Conservation (phyloP, 176 grass and related monocot genomes). For the Triticum turgidum region DNA sequence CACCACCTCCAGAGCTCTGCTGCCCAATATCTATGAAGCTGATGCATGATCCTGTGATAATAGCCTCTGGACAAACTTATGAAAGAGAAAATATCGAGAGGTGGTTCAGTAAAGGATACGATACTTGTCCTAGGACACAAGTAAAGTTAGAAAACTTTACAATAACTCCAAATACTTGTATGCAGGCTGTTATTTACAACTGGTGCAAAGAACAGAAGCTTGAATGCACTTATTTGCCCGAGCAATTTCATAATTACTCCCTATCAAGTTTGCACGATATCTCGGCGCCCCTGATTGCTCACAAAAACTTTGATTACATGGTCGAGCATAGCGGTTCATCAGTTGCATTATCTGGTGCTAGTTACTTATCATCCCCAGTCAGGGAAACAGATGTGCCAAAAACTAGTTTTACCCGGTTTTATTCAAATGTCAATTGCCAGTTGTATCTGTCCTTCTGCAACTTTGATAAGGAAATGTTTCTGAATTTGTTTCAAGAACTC, state of each 20-base stretch:
- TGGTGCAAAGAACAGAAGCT: conserved; percentile 59
- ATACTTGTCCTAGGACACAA: conserved; percentile 80
- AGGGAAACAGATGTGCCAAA: conserved; percentile 49
- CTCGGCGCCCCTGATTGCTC: conserved; percentile 65
- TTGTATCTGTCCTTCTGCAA: conserved; percentile 67
- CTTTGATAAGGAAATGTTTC: conserved; percentile 76
- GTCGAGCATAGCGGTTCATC: conserved; percentile 58
- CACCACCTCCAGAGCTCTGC: conserved; percentile 65
- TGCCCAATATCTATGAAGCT: conserved; percentile 84
- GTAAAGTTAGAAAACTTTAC: conserved; percentile 70
- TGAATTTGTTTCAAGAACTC: conserved; percentile 59
- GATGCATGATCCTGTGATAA: conserved; percentile 92
- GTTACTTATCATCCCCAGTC: conserved; percentile 47
- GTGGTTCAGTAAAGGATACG: conserved; percentile 79
- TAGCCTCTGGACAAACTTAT: conserved; percentile 86
- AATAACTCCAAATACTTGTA: conserved; percentile 74
- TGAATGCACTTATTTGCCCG: conserved; percentile 43
- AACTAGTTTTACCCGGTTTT: conserved; percentile 41
- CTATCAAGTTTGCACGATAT: conserved; percentile 79
- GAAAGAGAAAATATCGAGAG: conserved; percentile 82
- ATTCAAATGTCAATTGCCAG: conserved; percentile 61
- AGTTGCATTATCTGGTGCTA: conserved; percentile 48
- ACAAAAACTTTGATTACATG: conserved; percentile 43
- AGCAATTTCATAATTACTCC: conserved; percentile 59
- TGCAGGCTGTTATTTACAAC: conserved; percentile 70